Evolutionary conservation across 306 rosid species (phyloP), one percentile per base, ranked within the genome.

Genomic region (Acacia confusa): DNA sequence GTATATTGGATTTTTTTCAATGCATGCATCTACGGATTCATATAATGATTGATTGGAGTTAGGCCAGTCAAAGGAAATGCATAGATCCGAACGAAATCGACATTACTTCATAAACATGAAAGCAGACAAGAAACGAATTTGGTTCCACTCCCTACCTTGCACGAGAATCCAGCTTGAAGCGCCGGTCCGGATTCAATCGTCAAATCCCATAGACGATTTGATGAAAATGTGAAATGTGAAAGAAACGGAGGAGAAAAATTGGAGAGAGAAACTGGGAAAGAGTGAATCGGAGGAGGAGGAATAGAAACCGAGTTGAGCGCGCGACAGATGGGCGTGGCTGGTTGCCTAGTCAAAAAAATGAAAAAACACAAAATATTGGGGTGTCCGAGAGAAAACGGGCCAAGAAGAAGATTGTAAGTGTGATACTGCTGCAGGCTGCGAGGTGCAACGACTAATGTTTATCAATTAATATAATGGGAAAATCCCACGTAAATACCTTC

Each of bases 251-350:
- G 81, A 38, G 72, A 65, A 72, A 60, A 57, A 50, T 8, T 22
- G 47, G 30, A 12, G 70, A 67, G 72, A 64, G 41, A 28, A n/a
- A 14, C 57, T 28, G 80, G 75, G 36, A 32, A n/a, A 27, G 63
- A 9, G 75, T 36, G 77, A 48, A 32, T 30, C 58, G 75, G 22
- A 58, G 70, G 27, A 81, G 60, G 81, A 66, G 83, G 71, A 75
- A 75, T 88, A 63, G 81, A 57, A 65, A 83, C 93, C 90, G 89
- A 86, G 88, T 82, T 85, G 75, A 85, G 90, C 91, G 98, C 94
- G 94, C 85, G 90, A 76, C 85, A 76, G 85, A 83, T 60, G 30
- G 1, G 66, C 4, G 14, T 32, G 32, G 19, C 48, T 4, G 32
- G 19, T 69, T 69, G 74, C 74, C 13, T 13, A 2, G 20, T 22